phyloP scores from a whole-genome alignment of 495 filamentous ascomycete species.

The Trichoderma asperelloides region DNA sequence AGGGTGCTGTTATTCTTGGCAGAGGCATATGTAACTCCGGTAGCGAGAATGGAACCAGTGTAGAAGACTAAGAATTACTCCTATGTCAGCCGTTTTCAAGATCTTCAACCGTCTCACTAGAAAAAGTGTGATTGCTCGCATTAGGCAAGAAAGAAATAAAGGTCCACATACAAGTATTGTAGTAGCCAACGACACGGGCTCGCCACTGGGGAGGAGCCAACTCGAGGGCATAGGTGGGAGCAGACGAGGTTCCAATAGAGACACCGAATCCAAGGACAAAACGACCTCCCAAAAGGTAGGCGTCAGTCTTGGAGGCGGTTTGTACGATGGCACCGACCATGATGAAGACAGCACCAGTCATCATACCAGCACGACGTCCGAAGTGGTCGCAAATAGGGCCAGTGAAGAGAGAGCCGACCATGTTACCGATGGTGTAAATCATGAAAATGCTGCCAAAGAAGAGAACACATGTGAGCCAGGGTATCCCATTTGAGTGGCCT shows the following conservation, averaged over 20 bases:
- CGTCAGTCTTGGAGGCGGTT: slow-evolving; percentile 38
- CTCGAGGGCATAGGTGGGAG: slow-evolving; percentile 19
- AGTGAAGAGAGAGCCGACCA: slow-evolving; percentile 38
- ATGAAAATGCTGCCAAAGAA: slow-evolving; percentile 13
- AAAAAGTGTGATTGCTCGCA: not conserved
- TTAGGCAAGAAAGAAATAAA: slow-evolving; percentile 51
- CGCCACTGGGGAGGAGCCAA: slow-evolving; percentile 55
- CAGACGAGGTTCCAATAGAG: slow-evolving; percentile 34
- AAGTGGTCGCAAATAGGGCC: slow-evolving; percentile 28
- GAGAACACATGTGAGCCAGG: not conserved
- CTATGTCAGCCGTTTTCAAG: not conserved
- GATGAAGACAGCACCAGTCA: slow-evolving; percentile 56
- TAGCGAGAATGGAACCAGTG: slow-evolving; percentile 38
- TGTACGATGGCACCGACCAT: slow-evolving; percentile 50
- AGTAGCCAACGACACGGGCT: slow-evolving; percentile 44
- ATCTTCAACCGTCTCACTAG: not conserved
- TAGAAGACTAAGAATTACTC: slow-evolving; percentile 28
- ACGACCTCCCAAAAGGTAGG: slow-evolving; percentile 45
- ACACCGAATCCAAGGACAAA: slow-evolving; percentile 46
- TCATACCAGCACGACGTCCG: slow-evolving; percentile 52
- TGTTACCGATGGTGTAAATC: slow-evolving; percentile 38
- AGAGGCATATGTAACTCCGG: slow-evolving; percentile 44
- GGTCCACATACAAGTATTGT: slow-evolving; percentile 40
- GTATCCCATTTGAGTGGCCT: not conserved
- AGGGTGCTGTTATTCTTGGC: slow-evolving; percentile 37